Conservation (phyloP, 1,284 basidiomycete species). For the Ganoderma leucocontextum region DNA sequence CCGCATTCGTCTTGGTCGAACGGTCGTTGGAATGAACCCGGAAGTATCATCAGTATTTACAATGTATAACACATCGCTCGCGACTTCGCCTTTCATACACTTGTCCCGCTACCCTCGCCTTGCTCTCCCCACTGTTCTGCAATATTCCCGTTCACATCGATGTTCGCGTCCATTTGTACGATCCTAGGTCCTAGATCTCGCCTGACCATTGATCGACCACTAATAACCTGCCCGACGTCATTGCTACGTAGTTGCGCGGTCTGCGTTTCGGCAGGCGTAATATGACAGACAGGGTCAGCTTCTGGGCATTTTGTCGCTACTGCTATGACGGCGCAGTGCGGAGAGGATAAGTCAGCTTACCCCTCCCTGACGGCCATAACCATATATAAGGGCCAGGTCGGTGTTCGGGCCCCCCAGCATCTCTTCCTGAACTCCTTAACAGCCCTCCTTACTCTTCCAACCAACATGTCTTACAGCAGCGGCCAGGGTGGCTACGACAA, state of each 20-base stretch:
- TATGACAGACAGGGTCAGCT: background rate
- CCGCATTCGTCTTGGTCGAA: background rate
- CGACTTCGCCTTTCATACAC: background rate
- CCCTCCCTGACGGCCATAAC: background rate
- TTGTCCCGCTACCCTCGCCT: background rate
- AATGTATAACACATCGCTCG: conserved; percentile 7
- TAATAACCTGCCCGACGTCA: background rate
- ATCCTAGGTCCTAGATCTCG: background rate
- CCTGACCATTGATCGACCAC: background rate
- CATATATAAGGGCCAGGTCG: background rate
- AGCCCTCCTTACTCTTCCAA: background rate
- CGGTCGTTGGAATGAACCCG: background rate
- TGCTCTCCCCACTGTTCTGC: background rate
- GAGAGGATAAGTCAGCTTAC: background rate
- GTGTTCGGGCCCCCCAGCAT: background rate
- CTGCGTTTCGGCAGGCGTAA: background rate
- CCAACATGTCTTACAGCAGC: conserved; percentile 35
- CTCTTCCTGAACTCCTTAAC: conserved; percentile 3
- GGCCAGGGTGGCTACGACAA: conserved; percentile 4
- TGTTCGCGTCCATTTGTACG: background rate
- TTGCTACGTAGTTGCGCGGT: background rate
- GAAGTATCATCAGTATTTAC: background rate
- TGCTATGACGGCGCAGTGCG: background rate
- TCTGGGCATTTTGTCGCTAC: background rate
- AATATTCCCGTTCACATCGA: background rate